Base-by-base conservation (phyloP, 2,329 filamentous ascomycete species). In the Venturia pyrina region DNA sequence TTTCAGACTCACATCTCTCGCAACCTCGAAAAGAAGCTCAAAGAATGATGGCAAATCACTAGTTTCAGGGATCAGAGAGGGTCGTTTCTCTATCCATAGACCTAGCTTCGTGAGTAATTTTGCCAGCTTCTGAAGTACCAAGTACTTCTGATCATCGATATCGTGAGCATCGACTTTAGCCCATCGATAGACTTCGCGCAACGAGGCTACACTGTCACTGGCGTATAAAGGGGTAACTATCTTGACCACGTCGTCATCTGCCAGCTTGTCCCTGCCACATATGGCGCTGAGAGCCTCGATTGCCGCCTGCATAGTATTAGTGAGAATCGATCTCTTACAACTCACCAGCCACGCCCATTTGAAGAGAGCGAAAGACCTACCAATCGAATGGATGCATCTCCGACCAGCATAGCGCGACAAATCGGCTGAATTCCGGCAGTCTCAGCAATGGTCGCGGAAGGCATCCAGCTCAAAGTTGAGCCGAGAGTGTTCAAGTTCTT, bases 81-180 rank as follows among this genome's bases (percentile, higher is more conserved):
- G 88, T 69, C 90, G 91, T 68, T 90, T 86, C 71, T 95, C 90
- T 67, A 97, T 83, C 72, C 93, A 93, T 69, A 90, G 89, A 21
- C 90, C 91, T 19, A 97, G 81, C 71, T 90, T 90, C 32, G 93
- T 93, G 11, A 97, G 81, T 79, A 96, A 90, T 84, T 99, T 95
- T 0, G 93, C 92, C 60, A 98, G 85, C 76, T 96, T 97, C 79
- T 98, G 98, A 50, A 90, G 87, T 70, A 97, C 87, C 65, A 91
- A 87, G 74, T 99, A 98, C 74, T 92, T 96, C 72, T 92, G 88
- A 72, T 96, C 91, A 70, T 97, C 90, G 67, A 96, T 86, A 70
- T 96, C 89, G 67, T 90, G 85, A 3, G 91, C 85, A 69, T 92
- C 89, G 56, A 93, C 87, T 13, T 86, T 78, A 5, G 91, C 90